Evolutionary conservation across 2,329 filamentous ascomycete species (phyloP).

Genomic region (Colletotrichum destructivum): DNA sequence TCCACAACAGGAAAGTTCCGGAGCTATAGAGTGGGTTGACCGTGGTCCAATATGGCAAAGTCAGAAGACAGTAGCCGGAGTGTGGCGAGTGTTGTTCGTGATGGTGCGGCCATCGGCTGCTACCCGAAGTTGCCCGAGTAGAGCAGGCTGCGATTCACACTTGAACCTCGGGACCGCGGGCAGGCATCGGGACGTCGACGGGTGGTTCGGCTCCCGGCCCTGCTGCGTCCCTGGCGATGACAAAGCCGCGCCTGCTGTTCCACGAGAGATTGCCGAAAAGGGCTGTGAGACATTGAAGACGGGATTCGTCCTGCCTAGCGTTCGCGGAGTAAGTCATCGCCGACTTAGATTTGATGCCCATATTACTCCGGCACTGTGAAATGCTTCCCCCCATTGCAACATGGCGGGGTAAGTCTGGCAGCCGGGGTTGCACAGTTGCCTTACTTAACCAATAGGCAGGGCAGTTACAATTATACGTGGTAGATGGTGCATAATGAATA

Average conservation of each 20-base stretch:
- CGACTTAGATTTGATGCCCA: constrained; percentile 17
- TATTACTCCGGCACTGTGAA: not conserved
- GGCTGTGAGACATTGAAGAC: not conserved
- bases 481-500: constrained; percentile 9
- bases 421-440: constrained; percentile 1
- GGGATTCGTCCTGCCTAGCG: no score
- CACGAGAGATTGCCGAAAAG: not conserved
- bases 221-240: not conserved
- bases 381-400: not conserved
- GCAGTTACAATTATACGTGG: constrained; percentile 7
- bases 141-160: not conserved
- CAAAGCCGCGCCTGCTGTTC: not conserved
- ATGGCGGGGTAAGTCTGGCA: constrained; percentile 24
- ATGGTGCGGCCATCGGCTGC: constrained; percentile 7
- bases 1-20: not conserved
- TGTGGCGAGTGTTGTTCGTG: constrained; percentile 6
- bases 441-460: not conserved
- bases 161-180: constrained; percentile 34
- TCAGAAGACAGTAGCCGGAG: not conserved
- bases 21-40: not conserved
- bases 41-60: not conserved
- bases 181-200: constrained; percentile 24
- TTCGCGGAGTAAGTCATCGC: constrained; percentile 25
- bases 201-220: constrained; percentile 18
- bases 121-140: constrained; percentile 31